phyloP scores from a whole-genome alignment of 202 grass and related monocot species.

The Zizania palustris region DNA sequence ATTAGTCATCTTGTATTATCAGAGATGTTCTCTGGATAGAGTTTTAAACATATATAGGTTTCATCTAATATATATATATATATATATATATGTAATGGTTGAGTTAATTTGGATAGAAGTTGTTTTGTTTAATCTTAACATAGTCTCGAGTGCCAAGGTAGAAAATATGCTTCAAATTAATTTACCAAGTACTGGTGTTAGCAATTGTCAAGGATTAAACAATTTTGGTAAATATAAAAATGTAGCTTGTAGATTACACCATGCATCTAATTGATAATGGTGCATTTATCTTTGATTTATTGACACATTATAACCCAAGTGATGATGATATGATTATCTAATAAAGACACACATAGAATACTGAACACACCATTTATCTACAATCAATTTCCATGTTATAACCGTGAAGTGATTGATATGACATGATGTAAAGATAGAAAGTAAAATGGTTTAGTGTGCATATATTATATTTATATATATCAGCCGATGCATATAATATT shows the following conservation, averaged over 20 bases:
- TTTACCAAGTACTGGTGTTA: neutral
- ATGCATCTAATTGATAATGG: neutral
- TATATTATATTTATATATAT: neutral
- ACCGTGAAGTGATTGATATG: neutral
- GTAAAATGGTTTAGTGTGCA: neutral
- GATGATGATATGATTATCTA: neutral
- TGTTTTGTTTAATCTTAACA: neutral
- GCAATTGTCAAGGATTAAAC: neutral
- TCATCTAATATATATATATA: neutral
- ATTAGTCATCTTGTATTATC: no score
- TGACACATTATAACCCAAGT: neutral
- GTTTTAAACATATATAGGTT: neutral
- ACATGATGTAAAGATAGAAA: neutral
- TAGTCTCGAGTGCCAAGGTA: neutral
- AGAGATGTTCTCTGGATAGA: neutral
- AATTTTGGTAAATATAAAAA: neutral
- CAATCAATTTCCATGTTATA: neutral
- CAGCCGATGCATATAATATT: no score
- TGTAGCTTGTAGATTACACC: neutral
- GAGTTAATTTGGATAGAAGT: neutral
- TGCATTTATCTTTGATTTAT: neutral
- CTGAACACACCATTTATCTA: neutral
- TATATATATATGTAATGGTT: neutral
- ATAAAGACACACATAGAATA: neutral
- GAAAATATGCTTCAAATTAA: neutral